Evolutionary conservation across 176 grass and related monocot species (phyloP).

Genomic region (Olyra latifolia): DNA sequence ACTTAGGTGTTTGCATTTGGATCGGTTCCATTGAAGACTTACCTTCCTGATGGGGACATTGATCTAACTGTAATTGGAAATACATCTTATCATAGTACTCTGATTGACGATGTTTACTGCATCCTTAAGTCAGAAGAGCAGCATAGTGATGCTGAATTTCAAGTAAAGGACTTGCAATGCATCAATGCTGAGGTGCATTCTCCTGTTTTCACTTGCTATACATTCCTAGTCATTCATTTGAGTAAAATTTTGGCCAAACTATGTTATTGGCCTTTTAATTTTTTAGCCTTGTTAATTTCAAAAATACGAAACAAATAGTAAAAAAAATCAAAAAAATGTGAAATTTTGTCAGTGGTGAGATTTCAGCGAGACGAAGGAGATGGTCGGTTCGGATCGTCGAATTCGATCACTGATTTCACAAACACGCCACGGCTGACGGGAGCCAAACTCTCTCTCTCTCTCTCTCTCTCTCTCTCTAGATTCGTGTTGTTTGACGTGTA

Average conservation of each 20-base stretch:
- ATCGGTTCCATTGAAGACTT: constrained; percentile 94
- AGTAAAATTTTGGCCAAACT: not conserved
- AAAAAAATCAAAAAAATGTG: too few species aligned
- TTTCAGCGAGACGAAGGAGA: too few species aligned
- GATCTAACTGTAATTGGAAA: constrained; percentile 76
- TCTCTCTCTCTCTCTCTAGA: too few species aligned
- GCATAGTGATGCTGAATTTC: constrained; percentile 54
- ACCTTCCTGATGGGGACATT: constrained; percentile 94
- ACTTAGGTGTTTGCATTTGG: constrained; percentile 80
- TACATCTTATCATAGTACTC: constrained; percentile 43
- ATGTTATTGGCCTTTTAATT: not conserved
- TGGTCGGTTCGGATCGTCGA: too few species aligned
- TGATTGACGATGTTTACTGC: constrained; percentile 51
- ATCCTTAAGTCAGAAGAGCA: constrained; percentile 62
- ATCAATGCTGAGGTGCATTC: constrained; percentile 76
- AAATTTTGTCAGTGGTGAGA: too few species aligned
- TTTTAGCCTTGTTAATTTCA: not conserved
- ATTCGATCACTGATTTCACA: too few species aligned
- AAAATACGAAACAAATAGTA: too few species aligned
- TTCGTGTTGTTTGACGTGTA: too few species aligned
- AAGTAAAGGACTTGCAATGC: constrained; percentile 63
- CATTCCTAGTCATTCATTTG: constrained; percentile 11
- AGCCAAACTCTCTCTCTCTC: too few species aligned
- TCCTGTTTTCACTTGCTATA: constrained; percentile 12
- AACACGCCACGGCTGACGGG: too few species aligned